These are phyloP conservation scores for Fragilaria radians DNA, from an alignment of 108 stramenopile species.

Conservation along the genomic window DNA sequence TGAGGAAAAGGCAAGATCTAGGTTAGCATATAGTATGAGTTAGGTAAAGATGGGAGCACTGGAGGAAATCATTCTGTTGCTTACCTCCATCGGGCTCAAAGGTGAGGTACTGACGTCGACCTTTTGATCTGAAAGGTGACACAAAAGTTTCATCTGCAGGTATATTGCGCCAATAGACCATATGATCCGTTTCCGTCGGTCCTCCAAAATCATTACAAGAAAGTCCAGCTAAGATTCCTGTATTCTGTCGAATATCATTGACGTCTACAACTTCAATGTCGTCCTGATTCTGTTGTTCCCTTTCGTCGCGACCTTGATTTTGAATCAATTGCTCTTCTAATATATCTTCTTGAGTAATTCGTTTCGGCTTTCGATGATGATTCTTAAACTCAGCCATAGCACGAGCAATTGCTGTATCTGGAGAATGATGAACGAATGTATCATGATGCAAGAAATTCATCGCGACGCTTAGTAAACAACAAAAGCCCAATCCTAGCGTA, in stretches of 20 bases:
- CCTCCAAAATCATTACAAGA: constrained; percentile 40
- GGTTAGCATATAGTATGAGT: background rate
- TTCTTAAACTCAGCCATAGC: background rate
- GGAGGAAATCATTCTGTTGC: background rate
- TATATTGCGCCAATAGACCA: constrained; percentile 84
- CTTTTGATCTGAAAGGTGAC: constrained; percentile 37
- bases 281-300: background rate
- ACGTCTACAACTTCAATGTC: background rate
- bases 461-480: background rate
- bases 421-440: background rate
- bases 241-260: background rate
- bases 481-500: background rate
- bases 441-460: background rate
- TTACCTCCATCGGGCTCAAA: constrained; percentile 79
- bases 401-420: background rate
- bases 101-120: constrained; percentile 52
- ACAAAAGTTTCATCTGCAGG: constrained; percentile 44
- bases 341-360: background rate
- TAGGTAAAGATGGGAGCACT: background rate
- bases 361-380: background rate
- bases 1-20: background rate
- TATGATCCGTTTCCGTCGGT: constrained; percentile 43
- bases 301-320: background rate
- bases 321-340: background rate
- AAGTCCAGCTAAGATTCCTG: constrained; percentile 14